Base-by-base conservation (phyloP, 176 grass and related monocot genomes). In the Juncus effusus region DNA sequence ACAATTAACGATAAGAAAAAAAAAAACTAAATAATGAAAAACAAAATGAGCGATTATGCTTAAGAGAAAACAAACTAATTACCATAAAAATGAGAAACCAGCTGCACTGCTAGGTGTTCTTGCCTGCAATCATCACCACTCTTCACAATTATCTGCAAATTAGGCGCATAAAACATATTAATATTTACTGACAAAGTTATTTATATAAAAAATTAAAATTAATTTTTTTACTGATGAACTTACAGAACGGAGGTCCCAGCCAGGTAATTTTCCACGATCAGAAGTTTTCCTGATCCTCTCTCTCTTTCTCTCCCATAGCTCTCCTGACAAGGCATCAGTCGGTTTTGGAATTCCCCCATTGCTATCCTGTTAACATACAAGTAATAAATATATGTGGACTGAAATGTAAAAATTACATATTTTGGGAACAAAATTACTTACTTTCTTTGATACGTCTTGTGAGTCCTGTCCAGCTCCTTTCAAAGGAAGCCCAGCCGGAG, bases 41-140 rank as follows among this genome's bases (percentile, higher is more conserved):
- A 5, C 50, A 63, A 59, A 62, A 74, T 59, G 58, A 5, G 51
- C 53, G 51, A 13, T 60, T 62, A 42, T 61, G 5, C 63, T 65
- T 10, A 39, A 70, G 63, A 14, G 64, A 37, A 13, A 11, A 13
- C 6, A 73, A 71, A 60, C 51, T 35, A 54, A 86, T 10, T 77
- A 99, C 94, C 94, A 87, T 84, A 99, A 51, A 99, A 93, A 85
- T 99, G 94, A 78, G 85, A 87, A 80, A 99, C 85, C 75, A 99
- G 94, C 70, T 99, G 94, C 71, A 99, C 85, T 42, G 94, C 94
- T 68, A 99, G 80, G 65, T 99, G 88, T 63, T 99, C 94, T 61
- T 99, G 94, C 69, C 94, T 81, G 76, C 94, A 99, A 69, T 99
- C 94, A 87, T 99, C 94, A 54, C 94, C 94, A 78, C 94, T 99